Evolutionary conservation across 2,329 filamentous ascomycete species (phyloP).

Genomic region (Aspergillus sclerotialis): DNA sequence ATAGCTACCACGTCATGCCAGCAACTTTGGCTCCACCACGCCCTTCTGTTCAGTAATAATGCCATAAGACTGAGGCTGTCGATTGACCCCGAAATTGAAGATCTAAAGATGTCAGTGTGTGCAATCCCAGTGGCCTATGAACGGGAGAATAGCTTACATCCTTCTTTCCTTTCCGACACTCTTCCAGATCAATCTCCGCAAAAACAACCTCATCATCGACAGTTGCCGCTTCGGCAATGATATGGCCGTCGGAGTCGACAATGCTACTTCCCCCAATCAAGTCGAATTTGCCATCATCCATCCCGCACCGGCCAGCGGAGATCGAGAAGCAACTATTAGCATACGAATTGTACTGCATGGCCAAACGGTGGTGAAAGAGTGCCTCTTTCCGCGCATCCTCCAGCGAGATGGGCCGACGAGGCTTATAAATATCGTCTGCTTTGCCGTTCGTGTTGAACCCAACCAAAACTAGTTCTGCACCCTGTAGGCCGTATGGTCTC

Average conservation of each 20-base stretch:
- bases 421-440: constrained; percentile 42
- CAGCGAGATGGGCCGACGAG: constrained; percentile 33
- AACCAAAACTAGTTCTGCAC: constrained; percentile 42
- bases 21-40: too few relatives aligned
- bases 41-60: too few relatives aligned
- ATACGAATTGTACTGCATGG: constrained; percentile 48
- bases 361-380: constrained; percentile 46
- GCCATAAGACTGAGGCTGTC: too few relatives aligned
- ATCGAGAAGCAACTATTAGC: constrained; percentile 49
- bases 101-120: too few relatives aligned
- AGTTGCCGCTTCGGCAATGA: constrained; percentile 45
- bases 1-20: too few relatives aligned
- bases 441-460: constrained; percentile 48
- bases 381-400: constrained; percentile 43
- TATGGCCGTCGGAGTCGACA: constrained; percentile 42
- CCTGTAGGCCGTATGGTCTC: constrained; percentile 47
- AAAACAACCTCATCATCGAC: constrained; percentile 45
- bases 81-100: too few relatives aligned
- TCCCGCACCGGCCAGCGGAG: constrained; percentile 43
- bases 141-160: too few relatives aligned
- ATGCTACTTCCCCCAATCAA: constrained; percentile 46
- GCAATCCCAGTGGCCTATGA: too few relatives aligned
- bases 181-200: constrained; percentile 44
- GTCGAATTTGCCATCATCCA: constrained; percentile 45
- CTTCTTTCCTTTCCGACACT: constrained; percentile 44